Base-by-base conservation (phyloP, 768 basidiomycete genomes). In the Tubosaeta brunneosetosa region DNA sequence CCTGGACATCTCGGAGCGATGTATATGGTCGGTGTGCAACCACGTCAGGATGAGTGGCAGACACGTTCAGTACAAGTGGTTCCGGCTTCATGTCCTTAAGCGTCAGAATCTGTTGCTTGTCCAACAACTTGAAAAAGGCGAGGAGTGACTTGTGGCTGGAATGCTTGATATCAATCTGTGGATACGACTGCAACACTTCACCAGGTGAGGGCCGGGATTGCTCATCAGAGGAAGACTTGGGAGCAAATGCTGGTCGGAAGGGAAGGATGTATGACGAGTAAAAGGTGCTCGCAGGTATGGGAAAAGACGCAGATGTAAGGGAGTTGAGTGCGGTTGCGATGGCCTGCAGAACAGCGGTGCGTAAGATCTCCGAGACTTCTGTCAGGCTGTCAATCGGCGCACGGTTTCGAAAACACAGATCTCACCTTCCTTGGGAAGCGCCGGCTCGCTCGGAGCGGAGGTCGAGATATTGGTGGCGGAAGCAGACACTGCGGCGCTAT, bases 91-190 rank as follows among this genome's bases (percentile, higher is more conserved):
- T 67, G 19, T 85, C 77, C 64, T 95, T 97, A 22, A 86, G 73
- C 12, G 82, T 82, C 34, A 95, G 61, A 22, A 97, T 66, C 0
- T 78, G 78, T 8, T 83, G 80, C 64, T 94, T 94, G 55, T 91
- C 88, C 16, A 79, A 74, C 16, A 79, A 62, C 65, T 88, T 93
- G 61, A 97, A 76, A 73, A 95, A 94, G 1, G 85, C 77, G 2
- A 84, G 78, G 17, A 94, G 76, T 10, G 90, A 89, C 69, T 94
- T 97, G 73, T 84, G 80, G 2, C 78, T 77, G 1, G 90, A 92
- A 10, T 85, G 77, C 59, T 88, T 92, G 66, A 94, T 86, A 58
- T 80, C 88, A 52, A 88, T 78, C 38, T 55, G 75, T 42, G 62
- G 79, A 34, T 69, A 74, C 55, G 58, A 74, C 13, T 65, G 66